Evolutionary conservation across 1,284 basidiomycete species (phyloP), one percentile per base, ranked within the genome.

Genomic region (Athelia psychrophila): DNA sequence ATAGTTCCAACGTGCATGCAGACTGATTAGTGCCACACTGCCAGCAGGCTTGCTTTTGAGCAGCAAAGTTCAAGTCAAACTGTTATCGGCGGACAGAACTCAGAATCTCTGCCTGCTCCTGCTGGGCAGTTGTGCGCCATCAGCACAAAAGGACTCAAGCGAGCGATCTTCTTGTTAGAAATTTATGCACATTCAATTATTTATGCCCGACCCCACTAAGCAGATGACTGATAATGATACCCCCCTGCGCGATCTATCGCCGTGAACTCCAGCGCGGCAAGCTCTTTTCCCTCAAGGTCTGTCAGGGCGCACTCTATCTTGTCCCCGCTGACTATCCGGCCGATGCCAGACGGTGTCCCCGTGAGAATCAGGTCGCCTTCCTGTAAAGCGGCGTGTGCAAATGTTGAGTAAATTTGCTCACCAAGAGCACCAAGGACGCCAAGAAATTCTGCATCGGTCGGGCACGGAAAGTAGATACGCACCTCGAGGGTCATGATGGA

Each of bases 401-500:
- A 50, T 23, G 40, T 30, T 25, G 36, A 44, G 30, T 38, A n/a
- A 24, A 42, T n/a, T n/a, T n/a, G n/a, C n/a, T 22, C 47, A 47
- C 19, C 30, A 18, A 40, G 23, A 12, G 27, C 20, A 9, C 50
- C 38, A 25, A 9, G 48, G 40, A 22, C 24, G 16, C 42, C 24
- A 40, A 25, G 42, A 18, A 42, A 46, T 48, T 9, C 8, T 2
- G 38, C 20, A 42, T 44, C 32, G 49, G 36, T 33, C 47, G 24
- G 50, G 36, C 18, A 42, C 42, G n/a, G n/a, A n/a, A n/a, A n/a
- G n/a, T n/a, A n/a, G n/a, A n/a, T n/a, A 65, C 84, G 61, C 40
- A 88, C 92, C 78, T 98, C 94, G 18, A 98, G 79, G 0, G 86
- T 88, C 95, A 98, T 98, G 69, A 99, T 97, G 16, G 90, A 89